Evolutionary conservation across 345 rosid species (phyloP).

Genomic region (Sapria himalayana): DNA sequence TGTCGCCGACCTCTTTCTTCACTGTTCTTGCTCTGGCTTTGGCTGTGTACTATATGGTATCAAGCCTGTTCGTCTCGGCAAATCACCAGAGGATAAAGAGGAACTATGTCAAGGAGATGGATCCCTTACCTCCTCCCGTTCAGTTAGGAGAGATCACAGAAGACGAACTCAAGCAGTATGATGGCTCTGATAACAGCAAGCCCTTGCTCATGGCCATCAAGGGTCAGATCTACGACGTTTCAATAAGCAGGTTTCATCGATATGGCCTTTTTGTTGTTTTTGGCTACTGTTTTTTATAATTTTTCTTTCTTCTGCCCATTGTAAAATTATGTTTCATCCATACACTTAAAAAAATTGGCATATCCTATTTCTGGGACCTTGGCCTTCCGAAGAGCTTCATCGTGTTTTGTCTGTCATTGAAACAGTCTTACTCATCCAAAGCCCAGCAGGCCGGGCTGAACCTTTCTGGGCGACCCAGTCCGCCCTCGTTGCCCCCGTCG

Average conservation of each 20-base stretch:
- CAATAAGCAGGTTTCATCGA: slow-evolving; percentile 60
- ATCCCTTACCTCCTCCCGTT: slow-evolving; percentile 70
- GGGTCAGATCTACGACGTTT: slow-evolving; percentile 98
- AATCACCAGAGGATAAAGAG: slow-evolving; percentile 25
- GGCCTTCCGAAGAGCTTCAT: no score
- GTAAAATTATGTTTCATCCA: background rate
- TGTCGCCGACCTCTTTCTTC: slow-evolving; percentile 63
- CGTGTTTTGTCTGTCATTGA: no score
- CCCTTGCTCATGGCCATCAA: slow-evolving; percentile 97
- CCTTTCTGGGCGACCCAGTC: no score
- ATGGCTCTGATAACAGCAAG: slow-evolving; percentile 62
- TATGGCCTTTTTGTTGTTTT: background rate
- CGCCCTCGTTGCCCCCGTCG: no score
- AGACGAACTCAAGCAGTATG: slow-evolving; percentile 68
- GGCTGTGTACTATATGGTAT: slow-evolving; percentile 49
- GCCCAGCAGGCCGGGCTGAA: no score
- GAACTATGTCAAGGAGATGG: slow-evolving; percentile 27
- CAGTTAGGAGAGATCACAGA: slow-evolving; percentile 78
- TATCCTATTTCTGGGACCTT: no score
- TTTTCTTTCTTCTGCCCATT: background rate
- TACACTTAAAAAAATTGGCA: no score
- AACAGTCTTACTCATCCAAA: no score
- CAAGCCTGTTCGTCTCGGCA: slow-evolving; percentile 42
- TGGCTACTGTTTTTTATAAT: background rate
- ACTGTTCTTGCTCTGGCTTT: slow-evolving; percentile 43